Conservation (phyloP, 1,284 basidiomycete genomes). For the Amylostereum chailletii region DNA sequence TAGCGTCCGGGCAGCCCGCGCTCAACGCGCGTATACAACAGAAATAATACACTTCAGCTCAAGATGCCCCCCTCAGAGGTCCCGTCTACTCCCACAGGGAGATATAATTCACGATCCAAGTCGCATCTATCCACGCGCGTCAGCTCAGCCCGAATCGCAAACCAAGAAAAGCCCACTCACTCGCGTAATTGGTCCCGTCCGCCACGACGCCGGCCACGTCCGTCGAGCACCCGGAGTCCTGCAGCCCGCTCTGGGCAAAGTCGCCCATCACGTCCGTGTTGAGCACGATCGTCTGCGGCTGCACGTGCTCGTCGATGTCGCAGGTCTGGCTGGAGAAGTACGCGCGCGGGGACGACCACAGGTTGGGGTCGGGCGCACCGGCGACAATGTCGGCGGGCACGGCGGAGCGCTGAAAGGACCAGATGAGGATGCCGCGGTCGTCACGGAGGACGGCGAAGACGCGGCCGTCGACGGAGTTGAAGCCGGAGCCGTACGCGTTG, state of each 20-base stretch:
- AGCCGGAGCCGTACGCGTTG: conserved; percentile 57
- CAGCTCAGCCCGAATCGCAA: conserved; percentile 4
- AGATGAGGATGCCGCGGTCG: conserved; percentile 60
- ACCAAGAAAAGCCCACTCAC: conserved; percentile 27
- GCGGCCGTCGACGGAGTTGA: conserved; percentile 64
- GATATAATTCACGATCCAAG: conserved; percentile 47
- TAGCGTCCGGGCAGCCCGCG: no score
- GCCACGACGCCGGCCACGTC: conserved; percentile 53
- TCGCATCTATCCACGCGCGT: conserved; percentile 24
- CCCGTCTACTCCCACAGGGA: conserved; percentile 21
- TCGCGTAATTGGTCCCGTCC: conserved; percentile 51
- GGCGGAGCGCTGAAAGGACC: conserved; percentile 60
- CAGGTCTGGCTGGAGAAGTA: conserved; percentile 56
- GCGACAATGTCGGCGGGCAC: conserved; percentile 66
- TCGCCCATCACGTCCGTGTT: conserved; percentile 69
- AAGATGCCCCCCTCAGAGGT: no score
- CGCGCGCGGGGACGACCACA: conserved; percentile 65
- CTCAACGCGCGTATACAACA: no score
- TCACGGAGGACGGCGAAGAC: conserved; percentile 74
- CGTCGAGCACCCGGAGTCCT: conserved; percentile 54
- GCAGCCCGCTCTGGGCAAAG: conserved; percentile 54
- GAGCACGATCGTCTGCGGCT: conserved; percentile 46
- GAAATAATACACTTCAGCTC: no score
- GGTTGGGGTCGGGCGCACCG: conserved; percentile 47
- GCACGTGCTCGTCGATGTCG: conserved; percentile 59